phyloP scores from a whole-genome alignment of 345 rosid species.

The Excoecaria cochinchinensis region DNA sequence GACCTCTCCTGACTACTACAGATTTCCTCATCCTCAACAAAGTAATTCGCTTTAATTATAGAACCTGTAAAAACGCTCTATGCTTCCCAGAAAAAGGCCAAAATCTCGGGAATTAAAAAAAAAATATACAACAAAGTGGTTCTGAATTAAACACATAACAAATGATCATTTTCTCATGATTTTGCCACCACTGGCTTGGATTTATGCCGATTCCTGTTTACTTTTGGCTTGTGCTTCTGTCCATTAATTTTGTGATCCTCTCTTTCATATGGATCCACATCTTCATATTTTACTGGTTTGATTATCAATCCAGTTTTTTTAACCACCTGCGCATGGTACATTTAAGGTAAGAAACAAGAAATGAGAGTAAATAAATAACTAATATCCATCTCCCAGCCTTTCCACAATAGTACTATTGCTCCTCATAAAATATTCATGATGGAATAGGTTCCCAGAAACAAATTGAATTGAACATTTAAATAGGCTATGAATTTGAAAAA shows the following conservation, averaged over 20 bases:
- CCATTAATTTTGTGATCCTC: conserved; percentile 33
- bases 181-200: conserved; percentile 16
- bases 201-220: not conserved
- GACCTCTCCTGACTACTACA: too few relatives aligned
- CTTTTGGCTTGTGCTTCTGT: conserved; percentile 36
- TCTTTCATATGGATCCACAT: conserved; percentile 60
- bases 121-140: not conserved
- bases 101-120: not conserved
- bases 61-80: not conserved
- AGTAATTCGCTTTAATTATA: not conserved
- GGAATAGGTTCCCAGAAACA: not conserved
- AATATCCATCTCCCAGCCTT: not conserved
- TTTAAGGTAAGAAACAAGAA: not conserved
- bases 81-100: not conserved
- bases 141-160: not conserved
- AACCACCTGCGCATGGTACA: conserved; percentile 53
- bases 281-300: conserved; percentile 72
- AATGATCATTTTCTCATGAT: conserved; percentile 1
- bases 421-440: too few relatives aligned
- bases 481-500: not conserved
- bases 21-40: too few relatives aligned
- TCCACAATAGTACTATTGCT: not conserved
- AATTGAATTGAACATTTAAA: not conserved
- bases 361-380: not conserved
- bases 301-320: conserved; percentile 73